Evolutionary conservation across 768 basidiomycete species (phyloP).

Genomic region (Amylocystis lapponica): DNA sequence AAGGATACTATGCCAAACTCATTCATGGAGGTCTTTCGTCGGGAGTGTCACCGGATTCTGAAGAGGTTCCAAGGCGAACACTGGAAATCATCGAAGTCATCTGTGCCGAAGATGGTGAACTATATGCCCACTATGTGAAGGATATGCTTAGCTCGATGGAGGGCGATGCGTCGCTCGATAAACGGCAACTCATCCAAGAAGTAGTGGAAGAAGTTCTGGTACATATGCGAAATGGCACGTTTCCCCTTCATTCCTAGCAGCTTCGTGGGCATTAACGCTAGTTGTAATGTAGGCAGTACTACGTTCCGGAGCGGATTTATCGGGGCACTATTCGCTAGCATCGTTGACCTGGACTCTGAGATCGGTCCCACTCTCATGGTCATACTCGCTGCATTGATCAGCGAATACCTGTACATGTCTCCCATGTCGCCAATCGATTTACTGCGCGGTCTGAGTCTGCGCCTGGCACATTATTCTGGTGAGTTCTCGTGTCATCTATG

Average conservation of each 20-base stretch:
- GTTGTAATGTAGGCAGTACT: conserved; percentile 28
- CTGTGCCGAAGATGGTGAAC: conserved; percentile 44
- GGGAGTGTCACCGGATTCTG: conserved; percentile 30
- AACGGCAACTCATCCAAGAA: conserved; percentile 44
- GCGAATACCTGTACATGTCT: conserved; percentile 50
- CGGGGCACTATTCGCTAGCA: conserved; percentile 30
- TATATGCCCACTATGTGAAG: conserved; percentile 48
- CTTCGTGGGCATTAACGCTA: conserved; percentile 4
- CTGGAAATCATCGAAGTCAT: conserved; percentile 51
- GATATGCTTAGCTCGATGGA: conserved; percentile 35
- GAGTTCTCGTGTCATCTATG: conserved; percentile 16
- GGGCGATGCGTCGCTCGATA: conserved; percentile 24
- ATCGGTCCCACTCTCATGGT: conserved; percentile 55
- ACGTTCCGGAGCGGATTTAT: conserved; percentile 33
- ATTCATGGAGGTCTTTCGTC: conserved; percentile 32
- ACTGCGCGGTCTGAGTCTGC: conserved; percentile 38
- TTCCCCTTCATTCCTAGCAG: background rate
- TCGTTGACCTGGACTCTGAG: conserved; percentile 31
- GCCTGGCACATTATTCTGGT: conserved; percentile 40
- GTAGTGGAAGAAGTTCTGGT: conserved; percentile 52
- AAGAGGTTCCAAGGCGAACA: conserved; percentile 40
- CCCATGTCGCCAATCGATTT: conserved; percentile 45
- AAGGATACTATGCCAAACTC: conserved; percentile 44
- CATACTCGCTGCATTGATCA: conserved; percentile 62
- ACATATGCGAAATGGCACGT: conserved; percentile 44